These are phyloP conservation scores for Pseudopithomyces chartarum DNA, from an alignment of 2,329 filamentous ascomycete genomes.

Conservation along the genomic window DNA sequence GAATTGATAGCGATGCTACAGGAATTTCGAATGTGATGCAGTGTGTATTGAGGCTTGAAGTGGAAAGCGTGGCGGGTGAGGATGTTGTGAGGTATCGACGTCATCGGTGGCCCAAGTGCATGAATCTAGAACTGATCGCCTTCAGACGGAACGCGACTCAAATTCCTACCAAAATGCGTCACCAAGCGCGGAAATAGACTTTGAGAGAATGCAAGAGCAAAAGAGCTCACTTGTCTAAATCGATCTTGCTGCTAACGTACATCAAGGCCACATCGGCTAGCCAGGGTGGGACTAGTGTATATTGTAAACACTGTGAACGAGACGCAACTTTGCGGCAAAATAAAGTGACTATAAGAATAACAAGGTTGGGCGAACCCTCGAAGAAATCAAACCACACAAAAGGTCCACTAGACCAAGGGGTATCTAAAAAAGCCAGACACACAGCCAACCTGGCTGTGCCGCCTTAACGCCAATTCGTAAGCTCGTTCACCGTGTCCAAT, in stretches of 20 bases:
- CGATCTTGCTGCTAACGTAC: too few relatives aligned
- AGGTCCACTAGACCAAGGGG: background rate
- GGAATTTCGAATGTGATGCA: background rate
- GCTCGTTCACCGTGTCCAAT: background rate
- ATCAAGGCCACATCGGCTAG: too few relatives aligned
- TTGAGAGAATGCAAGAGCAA: background rate
- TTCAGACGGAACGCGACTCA: background rate
- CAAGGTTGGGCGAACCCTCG: background rate
- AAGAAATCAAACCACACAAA: background rate
- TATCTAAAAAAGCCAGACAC: conserved; percentile 2
- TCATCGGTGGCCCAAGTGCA: background rate
- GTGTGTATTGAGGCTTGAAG: background rate
- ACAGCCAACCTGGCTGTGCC: background rate
- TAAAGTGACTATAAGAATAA: background rate
- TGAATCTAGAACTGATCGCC: background rate
- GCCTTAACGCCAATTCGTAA: background rate
- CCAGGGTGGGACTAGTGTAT: too few relatives aligned
- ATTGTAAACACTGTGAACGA: too few relatives aligned
- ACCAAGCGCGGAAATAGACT: background rate
- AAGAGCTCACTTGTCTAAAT: too few relatives aligned
- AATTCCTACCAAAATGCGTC: too few relatives aligned
- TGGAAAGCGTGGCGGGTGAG: background rate
- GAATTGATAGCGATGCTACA: too few relatives aligned
- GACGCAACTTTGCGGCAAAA: too few relatives aligned
- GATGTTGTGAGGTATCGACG: background rate